These are phyloP conservation scores for Sporothrix globosa DNA, from an alignment of 2,329 filamentous ascomycete species.

Conservation along the genomic window DNA sequence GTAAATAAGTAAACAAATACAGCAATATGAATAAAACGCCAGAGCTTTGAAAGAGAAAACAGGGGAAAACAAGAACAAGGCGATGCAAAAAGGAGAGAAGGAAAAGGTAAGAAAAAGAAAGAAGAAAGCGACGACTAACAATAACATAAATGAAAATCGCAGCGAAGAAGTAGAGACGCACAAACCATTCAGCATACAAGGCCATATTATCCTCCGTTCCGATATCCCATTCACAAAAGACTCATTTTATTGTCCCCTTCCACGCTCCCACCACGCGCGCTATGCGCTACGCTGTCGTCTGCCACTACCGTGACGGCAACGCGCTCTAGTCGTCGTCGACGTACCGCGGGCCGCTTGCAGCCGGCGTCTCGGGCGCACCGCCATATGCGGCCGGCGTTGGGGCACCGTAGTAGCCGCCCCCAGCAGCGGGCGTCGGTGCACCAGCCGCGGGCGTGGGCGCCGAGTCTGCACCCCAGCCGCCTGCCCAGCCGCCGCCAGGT, in stretches of 20 bases:
- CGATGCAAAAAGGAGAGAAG: neutral
- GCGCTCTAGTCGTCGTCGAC: slow-evolving; percentile 53
- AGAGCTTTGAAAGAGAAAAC: slow-evolving; percentile 2
- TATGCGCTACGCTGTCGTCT: neutral
- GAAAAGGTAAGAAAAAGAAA: neutral
- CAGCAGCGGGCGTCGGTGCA: slow-evolving; percentile 71
- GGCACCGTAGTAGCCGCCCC: slow-evolving; percentile 61
- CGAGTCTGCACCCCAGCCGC: slow-evolving; percentile 63
- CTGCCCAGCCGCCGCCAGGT: slow-evolving; percentile 65
- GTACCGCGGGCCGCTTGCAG: slow-evolving; percentile 60
- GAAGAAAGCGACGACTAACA: neutral
- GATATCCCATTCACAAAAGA: neutral
- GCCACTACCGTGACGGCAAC: neutral
- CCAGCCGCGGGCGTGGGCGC: slow-evolving; percentile 67
- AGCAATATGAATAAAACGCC: slow-evolving; percentile 13
- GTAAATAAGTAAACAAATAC: neutral
- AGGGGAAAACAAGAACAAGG: neutral
- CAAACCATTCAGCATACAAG: neutral
- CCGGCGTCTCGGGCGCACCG: slow-evolving; percentile 62
- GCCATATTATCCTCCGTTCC: neutral
- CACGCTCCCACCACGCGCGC: too few relatives aligned
- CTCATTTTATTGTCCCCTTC: too few relatives aligned
- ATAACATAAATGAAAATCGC: neutral
- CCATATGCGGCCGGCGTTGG: slow-evolving; percentile 67
- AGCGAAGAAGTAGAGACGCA: too few relatives aligned